Base-by-base conservation (phyloP, 352 stramenopile species). In the Globisporangium orthogonon region DNA sequence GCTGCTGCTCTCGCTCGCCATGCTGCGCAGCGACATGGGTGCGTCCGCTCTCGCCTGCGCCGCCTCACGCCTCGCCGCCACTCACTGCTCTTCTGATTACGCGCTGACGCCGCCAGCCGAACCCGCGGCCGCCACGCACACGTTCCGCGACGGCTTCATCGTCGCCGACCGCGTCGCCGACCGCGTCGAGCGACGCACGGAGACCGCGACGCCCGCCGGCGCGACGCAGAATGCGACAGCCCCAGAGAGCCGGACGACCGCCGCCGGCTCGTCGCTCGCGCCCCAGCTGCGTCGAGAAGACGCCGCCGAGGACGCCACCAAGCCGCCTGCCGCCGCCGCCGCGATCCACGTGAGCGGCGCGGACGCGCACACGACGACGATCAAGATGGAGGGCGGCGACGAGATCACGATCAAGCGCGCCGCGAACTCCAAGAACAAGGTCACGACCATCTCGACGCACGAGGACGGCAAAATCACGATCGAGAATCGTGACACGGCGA, bases 381-480 rank as follows among this genome's bases (percentile, higher is more conserved):
- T 90, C 64, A 88, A 84, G 65, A 88, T 78, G 28, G 70, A 86
- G 57, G 77, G 84, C 46, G 79, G 79, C 45, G 77, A 90, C 59
- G 79, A 88, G 66, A 88, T 90, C 69, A 90, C 80, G 39, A 90
- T 90, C 65, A 87, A 86, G 55, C 75, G 76, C 29, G 66, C 59
- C 1, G 63, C 64, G 14, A 83, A 63, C 31, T 81, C 73, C 33
- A 86, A 87, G 56, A 71, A 74, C 29, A 83, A 85, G 54, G 70
- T 86, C 62, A 90, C 78, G 18, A 86, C 66, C 31, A 90, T 90
- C 44, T 88, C 76, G 35, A 66, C 73, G 2, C 70, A 90, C 51
- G 77, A 90, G 28, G 76, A 82, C 57, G 80, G 80, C 45, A 87
- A 83, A 56, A 84, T 90, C 60, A 90, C 76, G 54, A 90, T 90